Base-by-base conservation (phyloP, 2,329 filamentous ascomycete species). In the Tolypocladium tundrense region DNA sequence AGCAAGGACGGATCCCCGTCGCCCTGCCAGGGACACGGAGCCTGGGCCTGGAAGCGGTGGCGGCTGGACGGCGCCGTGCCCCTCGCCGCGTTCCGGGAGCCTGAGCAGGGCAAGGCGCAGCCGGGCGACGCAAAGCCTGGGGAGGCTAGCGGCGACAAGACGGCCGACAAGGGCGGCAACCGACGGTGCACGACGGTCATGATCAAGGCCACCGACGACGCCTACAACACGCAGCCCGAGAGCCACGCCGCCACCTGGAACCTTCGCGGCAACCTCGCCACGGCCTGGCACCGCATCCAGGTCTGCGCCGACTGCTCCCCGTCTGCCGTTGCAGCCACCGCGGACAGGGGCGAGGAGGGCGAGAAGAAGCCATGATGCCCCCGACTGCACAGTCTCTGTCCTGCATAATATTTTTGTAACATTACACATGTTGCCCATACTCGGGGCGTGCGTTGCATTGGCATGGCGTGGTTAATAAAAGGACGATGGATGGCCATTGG, bases 31-130 rank as follows among this genome's bases (percentile, higher is more conserved):
- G 79, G 77, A 1, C 72, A 77, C 61, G 83, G 76, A 57, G 68
- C 76, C 3, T 88, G 85, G 85, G 76, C 81, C 3, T 88, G 85
- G 85, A 82, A 79, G 65, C 75, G 82, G 50, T 88, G 85, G 85
- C 76, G 73, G n/a, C 84, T 77, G 63, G 71, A 75, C 6, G 78
- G 75, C n/a, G 65, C 64, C n/a, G 67, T 80, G n/a, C 76, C 79
- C 0, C 60, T 72, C 7, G 56, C 59, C 2, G 66, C 66, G 0
- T 72, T 73, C 27, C 53, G 41, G 1, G 54, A 66, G 8, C 57
- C 42, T 2, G 56, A 62, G 27, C 52, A 56, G 10, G 24, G 45
- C 27, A 43, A 53, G 1, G 41, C 57, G 11, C 52, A 59, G 19
- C 21, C 53, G 3, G 53, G 51, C 5, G 59, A 61, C 4, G 60